Percentiles rank a stretch among this genome's conserved stretches.
These are phyloP conservation scores for Apiospora marii DNA, from an alignment of 2,329 filamentous ascomycete species.

Conservation along the genomic window DNA sequence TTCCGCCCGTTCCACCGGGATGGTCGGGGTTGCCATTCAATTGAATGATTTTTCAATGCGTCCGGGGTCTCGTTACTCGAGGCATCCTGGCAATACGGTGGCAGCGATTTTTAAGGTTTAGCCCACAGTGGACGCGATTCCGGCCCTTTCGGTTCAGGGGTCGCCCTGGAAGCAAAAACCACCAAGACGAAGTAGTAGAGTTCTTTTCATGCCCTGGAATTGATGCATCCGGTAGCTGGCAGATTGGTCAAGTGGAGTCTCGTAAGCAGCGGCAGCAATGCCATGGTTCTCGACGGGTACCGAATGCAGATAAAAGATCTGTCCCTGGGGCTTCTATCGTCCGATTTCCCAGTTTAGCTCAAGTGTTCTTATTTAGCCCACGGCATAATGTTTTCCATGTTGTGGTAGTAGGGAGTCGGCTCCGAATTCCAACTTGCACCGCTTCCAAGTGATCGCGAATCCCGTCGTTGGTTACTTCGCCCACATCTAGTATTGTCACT, in stretches of 20 bases:
- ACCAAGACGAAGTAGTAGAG: neutral
- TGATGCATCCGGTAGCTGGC: neutral
- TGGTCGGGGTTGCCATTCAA: neutral
- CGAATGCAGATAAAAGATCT: neutral
- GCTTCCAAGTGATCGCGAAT: neutral
- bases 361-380: neutral
- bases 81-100: neutral
- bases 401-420: neutral
- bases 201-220: neutral
- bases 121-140: neutral
- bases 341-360: neutral
- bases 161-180: neutral
- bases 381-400: neutral
- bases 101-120: slow-evolving; percentile 8
- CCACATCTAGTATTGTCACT: neutral
- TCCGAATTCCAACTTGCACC: neutral
- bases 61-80: neutral
- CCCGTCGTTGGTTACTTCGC: slow-evolving; percentile 6
- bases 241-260: neutral
- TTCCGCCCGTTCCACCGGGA: neutral
- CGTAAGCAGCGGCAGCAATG: neutral
- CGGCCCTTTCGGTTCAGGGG: neutral
- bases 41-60: neutral
- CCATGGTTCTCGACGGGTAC: neutral
- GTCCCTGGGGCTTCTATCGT: neutral